A percentile compares a stretch with the other conserved stretches of the same genome.
These are phyloP conservation scores for Sphagnum fallax DNA, from an alignment of 228 moss, liverwort and hornwort species.

Conservation along the genomic window DNA sequence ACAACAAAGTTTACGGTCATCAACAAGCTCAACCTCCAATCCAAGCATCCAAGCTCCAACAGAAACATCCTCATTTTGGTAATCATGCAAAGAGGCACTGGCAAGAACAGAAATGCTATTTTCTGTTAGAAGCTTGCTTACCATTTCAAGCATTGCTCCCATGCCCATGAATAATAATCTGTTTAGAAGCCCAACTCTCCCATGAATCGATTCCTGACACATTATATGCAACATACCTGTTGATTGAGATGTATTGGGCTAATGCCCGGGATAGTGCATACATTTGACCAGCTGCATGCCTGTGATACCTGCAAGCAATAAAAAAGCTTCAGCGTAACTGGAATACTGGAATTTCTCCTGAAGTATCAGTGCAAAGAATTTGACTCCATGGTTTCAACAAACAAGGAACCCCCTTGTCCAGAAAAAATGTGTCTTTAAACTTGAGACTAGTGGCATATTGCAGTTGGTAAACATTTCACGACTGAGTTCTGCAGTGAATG, in stretches of 20 bases:
- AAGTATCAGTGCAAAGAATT: too few relatives aligned
- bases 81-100: constrained; percentile 67
- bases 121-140: background rate
- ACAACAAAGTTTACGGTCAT: constrained; percentile 73
- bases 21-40: constrained; percentile 57
- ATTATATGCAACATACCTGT: constrained; percentile 14
- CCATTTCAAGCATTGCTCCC: background rate
- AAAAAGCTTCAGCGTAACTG: too few relatives aligned
- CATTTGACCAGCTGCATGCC: constrained; percentile 63
- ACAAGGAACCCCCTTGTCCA: too few relatives aligned
- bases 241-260: constrained; percentile 52
- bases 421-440: too few relatives aligned
- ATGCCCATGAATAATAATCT: background rate
- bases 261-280: constrained; percentile 56
- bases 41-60: constrained; percentile 85
- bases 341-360: too few relatives aligned
- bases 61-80: constrained; percentile 69
- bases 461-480: too few relatives aligned
- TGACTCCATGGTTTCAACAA: too few relatives aligned
- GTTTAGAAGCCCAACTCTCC: background rate
- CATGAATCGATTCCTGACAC: background rate
- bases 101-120: background rate
- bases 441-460: too few relatives aligned
- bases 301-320: constrained; percentile 44
- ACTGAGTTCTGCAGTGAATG: too few relatives aligned